These are phyloP conservation scores for Guadua angustifolia DNA, from an alignment of 176 grass and related monocot species.

Conservation along the genomic window DNA sequence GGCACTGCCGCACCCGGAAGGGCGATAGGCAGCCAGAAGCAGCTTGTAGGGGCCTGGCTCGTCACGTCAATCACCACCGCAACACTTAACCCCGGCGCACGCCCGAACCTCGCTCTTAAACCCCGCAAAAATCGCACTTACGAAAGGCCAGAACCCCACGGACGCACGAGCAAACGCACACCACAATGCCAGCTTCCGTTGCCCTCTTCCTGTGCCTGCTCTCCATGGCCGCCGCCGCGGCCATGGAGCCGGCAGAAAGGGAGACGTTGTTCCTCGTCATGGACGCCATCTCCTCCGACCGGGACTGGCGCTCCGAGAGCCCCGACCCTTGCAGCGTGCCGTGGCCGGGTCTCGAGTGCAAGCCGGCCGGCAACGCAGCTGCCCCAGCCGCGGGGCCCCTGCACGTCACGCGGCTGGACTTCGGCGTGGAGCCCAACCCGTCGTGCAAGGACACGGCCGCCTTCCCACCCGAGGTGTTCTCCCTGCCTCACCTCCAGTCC, in stretches of 20 bases:
- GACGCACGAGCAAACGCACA: not conserved
- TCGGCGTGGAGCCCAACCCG: constrained; percentile 78
- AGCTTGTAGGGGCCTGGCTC: not conserved
- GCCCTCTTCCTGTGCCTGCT: constrained; percentile 40
- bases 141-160: not conserved
- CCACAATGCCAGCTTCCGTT: constrained; percentile 19
- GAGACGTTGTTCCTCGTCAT: constrained; percentile 82
- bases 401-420: constrained; percentile 92
- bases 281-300: constrained; percentile 87
- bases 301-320: constrained; percentile 77
- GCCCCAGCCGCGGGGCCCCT: constrained; percentile 3
- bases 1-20: too few species aligned
- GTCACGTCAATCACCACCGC: constrained; percentile 50
- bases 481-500: constrained; percentile 67
- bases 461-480: constrained; percentile 68
- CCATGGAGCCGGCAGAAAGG: constrained; percentile 64
- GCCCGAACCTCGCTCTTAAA: not conserved
- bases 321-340: constrained; percentile 72
- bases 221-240: constrained; percentile 14
- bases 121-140: not conserved
- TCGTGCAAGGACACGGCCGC: constrained; percentile 64
- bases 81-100: not conserved
- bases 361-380: constrained; percentile 37
- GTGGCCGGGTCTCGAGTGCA: constrained; percentile 95
- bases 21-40: too few species aligned